Base-by-base conservation (phyloP, 805 yeast genomes). In the Wickerhamomyces bisporus region DNA sequence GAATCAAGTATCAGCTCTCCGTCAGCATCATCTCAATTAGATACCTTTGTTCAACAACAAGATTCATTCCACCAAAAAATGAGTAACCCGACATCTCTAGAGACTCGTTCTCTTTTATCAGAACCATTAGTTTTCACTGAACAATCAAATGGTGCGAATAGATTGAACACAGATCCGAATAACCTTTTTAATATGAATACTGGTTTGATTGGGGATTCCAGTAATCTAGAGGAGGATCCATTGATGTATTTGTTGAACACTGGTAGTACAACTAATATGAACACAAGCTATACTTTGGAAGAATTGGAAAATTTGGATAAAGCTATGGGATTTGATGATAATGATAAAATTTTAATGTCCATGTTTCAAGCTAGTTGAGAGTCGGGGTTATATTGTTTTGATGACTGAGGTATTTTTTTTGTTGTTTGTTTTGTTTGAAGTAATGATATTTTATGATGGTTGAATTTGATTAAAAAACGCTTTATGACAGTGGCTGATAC, bases 271-370 rank as follows among this genome's bases (percentile, higher is more conserved):
- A 31, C 50, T 3, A 49, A 42, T n/a, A 12, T 3, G 6, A 30
- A 30, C 34, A 41, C 52, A 13, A 42, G 35, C 20, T 52, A 52
- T 30, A 33, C 50, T 8, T 30, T 54, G 12, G 56, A 52, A 34
- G 59, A 53, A 30, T 30, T 54, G 26, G 57, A 54, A 26, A 46
- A 39, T 28, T 26, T 54, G 43, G 57, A 54, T 37, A 54, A 53
- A 38, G 59, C 57, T 2, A 49, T 53, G 57, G 57, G 58, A 1
- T 43, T 50, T 24, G 56, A 52, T 38, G 50, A 43, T 19, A 49
- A 48, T 35, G 57, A 54, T 36, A 43, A 47, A 29, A 35, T 49
- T 38, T 30, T 53, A 34, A 43, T 53, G 47, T 43, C 50, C 17
- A 50, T 47, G 51, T 53, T 53, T 32, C 45, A 45, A 43, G 48